phyloP scores from a whole-genome alignment of 2,329 filamentous ascomycete genomes.

The Colletotrichum sp. region DNA sequence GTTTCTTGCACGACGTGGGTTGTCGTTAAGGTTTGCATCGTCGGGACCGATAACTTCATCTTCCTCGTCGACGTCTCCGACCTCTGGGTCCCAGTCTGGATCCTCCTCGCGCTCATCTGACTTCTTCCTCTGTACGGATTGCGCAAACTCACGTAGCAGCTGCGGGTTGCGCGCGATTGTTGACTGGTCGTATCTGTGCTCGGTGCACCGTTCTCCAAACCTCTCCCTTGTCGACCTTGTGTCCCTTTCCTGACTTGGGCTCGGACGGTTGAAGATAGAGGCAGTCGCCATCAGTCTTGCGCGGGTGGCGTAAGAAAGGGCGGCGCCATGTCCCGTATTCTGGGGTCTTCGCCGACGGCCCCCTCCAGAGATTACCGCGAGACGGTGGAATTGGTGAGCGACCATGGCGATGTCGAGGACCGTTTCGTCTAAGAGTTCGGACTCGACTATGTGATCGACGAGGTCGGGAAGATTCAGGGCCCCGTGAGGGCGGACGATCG shows the following conservation, averaged over 20 bases:
- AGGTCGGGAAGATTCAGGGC: not conserved
- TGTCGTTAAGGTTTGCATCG: not conserved
- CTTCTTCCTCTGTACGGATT: too few species aligned
- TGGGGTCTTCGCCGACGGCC: not conserved
- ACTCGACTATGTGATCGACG: not conserved
- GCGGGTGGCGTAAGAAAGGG: not conserved
- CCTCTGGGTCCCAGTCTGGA: not conserved
- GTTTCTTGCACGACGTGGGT: not conserved
- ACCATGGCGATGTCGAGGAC: not conserved
- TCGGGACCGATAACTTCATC: not conserved
- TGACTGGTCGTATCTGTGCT: rapidly evolving
- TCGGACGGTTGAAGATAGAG: not conserved
- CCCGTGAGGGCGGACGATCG: not conserved
- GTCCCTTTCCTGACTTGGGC: rapidly evolving
- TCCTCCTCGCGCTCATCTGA: too few species aligned
- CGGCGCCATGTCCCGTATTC: not conserved
- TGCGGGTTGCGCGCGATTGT: too few species aligned
- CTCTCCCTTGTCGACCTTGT: too few species aligned
- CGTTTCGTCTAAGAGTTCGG: not conserved
- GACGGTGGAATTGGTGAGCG: not conserved
- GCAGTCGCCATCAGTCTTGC: not conserved
- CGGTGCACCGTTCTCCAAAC: too few species aligned
- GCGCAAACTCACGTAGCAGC: too few species aligned
- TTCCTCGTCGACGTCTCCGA: not conserved
- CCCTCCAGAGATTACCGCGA: not conserved